These are phyloP conservation scores for Sporothrix phasma DNA, from an alignment of 2,329 filamentous ascomycete species.

Conservation along the genomic window DNA sequence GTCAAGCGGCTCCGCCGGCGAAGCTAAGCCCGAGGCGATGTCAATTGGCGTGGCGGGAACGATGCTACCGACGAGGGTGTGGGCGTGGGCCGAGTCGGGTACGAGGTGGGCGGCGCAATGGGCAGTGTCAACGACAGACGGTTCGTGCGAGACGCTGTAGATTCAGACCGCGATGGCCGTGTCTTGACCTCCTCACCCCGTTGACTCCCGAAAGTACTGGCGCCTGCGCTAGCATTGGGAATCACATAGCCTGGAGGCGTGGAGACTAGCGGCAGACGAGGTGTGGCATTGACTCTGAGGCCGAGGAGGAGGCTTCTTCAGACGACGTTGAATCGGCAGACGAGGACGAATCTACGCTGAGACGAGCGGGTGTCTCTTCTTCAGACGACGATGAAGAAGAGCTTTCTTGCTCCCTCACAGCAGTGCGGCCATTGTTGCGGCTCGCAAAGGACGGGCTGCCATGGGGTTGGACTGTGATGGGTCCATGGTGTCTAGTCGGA, in stretches of 20 bases:
- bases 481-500: slow-evolving; percentile 14
- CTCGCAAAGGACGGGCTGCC: slow-evolving; percentile 6
- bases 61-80: slow-evolving; percentile 33
- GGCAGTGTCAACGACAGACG: slow-evolving; percentile 52
- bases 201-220: neutral
- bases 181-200: slow-evolving; percentile 31
- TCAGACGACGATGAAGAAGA: neutral
- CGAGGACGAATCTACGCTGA: neutral
- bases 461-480: neutral
- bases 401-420: slow-evolving; percentile 2
- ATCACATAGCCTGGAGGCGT: slow-evolving; percentile 13
- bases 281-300: slow-evolving; percentile 29
- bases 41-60: slow-evolving; percentile 42
- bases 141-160: slow-evolving; percentile 45
- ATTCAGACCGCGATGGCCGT: slow-evolving; percentile 42
- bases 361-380: neutral
- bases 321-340: slow-evolving; percentile 20
- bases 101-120: slow-evolving; percentile 45
- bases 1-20: slow-evolving; percentile 47
- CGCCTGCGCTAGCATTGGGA: neutral
- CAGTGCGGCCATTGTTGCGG: neutral
- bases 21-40: slow-evolving; percentile 29
- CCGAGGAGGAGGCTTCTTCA: slow-evolving; percentile 13
- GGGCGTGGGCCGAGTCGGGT: slow-evolving; percentile 43
- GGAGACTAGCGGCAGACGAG: slow-evolving; percentile 26